Base-by-base conservation (phyloP, 202 grass and related monocot genomes). In the Sporobolus alterniflorus region DNA sequence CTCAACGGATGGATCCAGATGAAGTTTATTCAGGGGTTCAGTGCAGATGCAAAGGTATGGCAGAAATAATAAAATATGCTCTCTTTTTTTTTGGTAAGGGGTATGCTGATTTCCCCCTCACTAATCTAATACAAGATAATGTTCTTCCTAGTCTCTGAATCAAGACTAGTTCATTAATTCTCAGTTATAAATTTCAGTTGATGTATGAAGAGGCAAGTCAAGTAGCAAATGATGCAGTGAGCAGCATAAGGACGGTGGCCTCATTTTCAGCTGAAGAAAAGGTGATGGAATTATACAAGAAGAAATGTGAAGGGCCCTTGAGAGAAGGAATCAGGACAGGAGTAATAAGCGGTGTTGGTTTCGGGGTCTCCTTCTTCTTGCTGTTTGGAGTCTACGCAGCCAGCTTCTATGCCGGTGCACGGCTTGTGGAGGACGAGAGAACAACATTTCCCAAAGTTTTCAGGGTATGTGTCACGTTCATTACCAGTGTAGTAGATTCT, bases 151-250 rank as follows among this genome's bases (percentile, higher is more conserved):
- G 17, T 49, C 46, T 49, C 3, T 4, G 10, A 49, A 49, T 49
- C 15, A 49, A 67, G 24, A 15, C 59, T 20, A 41, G 21, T 85
- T 17, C 67, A 82, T 21, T 61, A n/a, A 77, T 71, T 67, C 36
- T 39, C 36, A 39, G 7, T 39, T 74, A 64, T 88, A 47, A 32
- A 26, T 41, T 91, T 54, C 52, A 97, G 95, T 80, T 87, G 81
- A 98, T 94, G 95, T 93, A 98, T 42, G 92, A 98, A 43, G 92
- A 94, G 62, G 95, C 95, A 83, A 98, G 92, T 55, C 92, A 98
- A 70, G 88, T 98, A 63, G 95, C 95, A 65, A 98, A 87, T 81
- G 90, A 91, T 62, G 95, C 95, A 40, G 95, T 98, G 2, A 90
- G 92, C 70, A 94, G 87, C 66, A 91, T 98, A 84, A 92, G 95